Evolutionary conservation across 2,329 filamentous ascomycete species (phyloP), one percentile per base, ranked within the genome.

Genomic region (Trichoderma lentiforme): DNA sequence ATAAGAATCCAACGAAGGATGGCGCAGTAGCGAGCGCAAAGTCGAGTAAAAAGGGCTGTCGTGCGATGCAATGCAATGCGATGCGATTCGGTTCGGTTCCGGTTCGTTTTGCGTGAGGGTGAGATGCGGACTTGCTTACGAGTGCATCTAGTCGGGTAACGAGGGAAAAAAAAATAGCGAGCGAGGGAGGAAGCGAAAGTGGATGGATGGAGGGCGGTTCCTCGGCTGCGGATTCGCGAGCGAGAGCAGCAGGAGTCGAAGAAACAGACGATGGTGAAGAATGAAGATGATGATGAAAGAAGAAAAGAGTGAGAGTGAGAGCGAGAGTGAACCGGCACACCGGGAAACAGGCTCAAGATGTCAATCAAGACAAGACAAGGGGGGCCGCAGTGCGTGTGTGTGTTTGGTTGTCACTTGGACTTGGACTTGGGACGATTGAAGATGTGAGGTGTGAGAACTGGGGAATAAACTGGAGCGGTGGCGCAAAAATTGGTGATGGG

Each of bases 391-490:
- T 43, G 43, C 8, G 43, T 51, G 8, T 51, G 43, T n/a, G 15
- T 21, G 43, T 51, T 34, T 56, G 28, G 47, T 53, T 53, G 47
- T 53, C 47, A 53, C 47, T 53, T 21, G 15, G 56, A n/a, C 6
- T 34, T 34, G 32, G 32, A 21, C 7, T 39, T 39, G 36, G 36
- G 28, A 24, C 21, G 53, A 43, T 67, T 67, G 51, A 57, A 67
- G 62, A 43, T 21, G 64, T 58, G 64, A 39, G 32, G 32, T 36
- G 53, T 56, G 32, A 58, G 64, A 57, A 32, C 60, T 58, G 60
- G 66, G 51, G 64, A 56, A 62, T 70, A 62, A 70, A 70, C 39
- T 70, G 57, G 57, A 70, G 66, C 56, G 36, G 66, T 70, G 66
- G 66, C 66, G 66, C 66, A 70, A 70, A 70, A 43, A 39, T n/a